Base-by-base conservation (phyloP, 805 yeast genomes). In the Kluyveromyces lactis region DNA sequence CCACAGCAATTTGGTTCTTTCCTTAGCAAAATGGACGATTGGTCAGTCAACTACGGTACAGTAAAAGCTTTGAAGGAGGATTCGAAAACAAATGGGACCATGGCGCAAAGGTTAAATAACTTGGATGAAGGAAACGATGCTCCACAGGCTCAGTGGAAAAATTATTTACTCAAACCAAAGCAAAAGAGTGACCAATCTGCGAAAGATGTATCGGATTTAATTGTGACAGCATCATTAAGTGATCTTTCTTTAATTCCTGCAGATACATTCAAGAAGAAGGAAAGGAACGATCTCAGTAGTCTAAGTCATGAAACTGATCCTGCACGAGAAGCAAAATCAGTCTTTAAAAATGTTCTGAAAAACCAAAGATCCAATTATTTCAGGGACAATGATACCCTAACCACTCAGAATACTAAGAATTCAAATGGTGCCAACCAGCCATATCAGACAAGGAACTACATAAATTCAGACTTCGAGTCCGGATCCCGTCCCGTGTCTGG, bases 181-280 rank as follows among this genome's bases (percentile, higher is more conserved):
- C 28, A 34, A 30, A 18, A 38, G 11, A 36, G 32, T 16, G 26
- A 39, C 10, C 31, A 26, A 18, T 18, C 24, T 16, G 21, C 12
- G 17, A 31, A 36, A 12, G 39, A 36, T 10, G 36, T 42, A 21
- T 43, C 51, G 6, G 51, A 53, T 31, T 35, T 53, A 16, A 48
- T 53, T 4, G 49, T 53, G 11, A 48, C 55, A n/a, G 49, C 56
- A 7, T 53, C 58, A 7, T 32, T 53, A 26, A 53, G 50, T 36
- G 58, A 53, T 41, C 45, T 53, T 4, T 51, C 58, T 4, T 49
- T 53, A 2, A 51, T 53, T n/a, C 58, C 58, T 4, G 45, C 52
- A 12, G 51, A 53, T 35, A 53, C 58, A 12, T 53, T 53, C 40
- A 53, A 51, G 38, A 48, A 49, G 36, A 26, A 32, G 12, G 45